Percentiles rank a stretch among this genome's conserved stretches.
phyloP scores from a whole-genome alignment of 108 stramenopile genomes.

The Pseudonitzschia pungens region DNA sequence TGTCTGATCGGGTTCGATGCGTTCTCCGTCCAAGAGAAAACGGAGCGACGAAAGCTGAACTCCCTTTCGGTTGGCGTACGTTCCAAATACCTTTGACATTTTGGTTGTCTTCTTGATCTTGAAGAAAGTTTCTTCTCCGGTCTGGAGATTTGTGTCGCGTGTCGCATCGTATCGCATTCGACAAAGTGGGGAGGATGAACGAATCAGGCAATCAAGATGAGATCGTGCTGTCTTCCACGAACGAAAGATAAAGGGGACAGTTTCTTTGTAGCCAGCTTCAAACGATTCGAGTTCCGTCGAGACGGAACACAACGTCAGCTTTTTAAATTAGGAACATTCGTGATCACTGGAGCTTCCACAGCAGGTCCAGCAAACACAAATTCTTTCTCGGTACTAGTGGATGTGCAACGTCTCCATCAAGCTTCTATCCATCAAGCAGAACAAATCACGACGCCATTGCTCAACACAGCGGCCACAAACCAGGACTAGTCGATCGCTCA shows the following conservation, averaged over 20 bases:
- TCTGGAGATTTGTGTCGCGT: conserved; percentile 35
- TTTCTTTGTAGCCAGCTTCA: no score
- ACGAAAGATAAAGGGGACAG: background rate
- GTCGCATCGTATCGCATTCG: background rate
- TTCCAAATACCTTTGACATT: conserved; percentile 92
- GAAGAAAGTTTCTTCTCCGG: conserved; percentile 93
- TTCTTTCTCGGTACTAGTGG: no score
- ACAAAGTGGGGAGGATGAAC: background rate
- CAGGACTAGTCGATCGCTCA: no score
- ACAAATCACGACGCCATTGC: no score
- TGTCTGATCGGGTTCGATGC: conserved; percentile 77
- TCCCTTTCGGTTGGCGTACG: conserved; percentile 90
- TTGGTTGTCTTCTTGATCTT: conserved; percentile 97
- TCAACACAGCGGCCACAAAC: no score
- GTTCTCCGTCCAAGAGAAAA: conserved; percentile 94
- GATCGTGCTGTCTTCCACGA: background rate
- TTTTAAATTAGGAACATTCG: no score
- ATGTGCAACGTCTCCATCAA: no score
- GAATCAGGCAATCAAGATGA: background rate
- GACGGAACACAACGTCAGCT: no score
- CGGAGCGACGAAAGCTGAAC: conserved; percentile 72
- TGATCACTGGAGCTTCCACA: no score
- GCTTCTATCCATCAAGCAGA: no score
- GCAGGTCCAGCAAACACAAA: no score
- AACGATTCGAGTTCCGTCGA: no score